These are phyloP conservation scores for Hericium alpestre DNA, from an alignment of 768 basidiomycete genomes.

Conservation along the genomic window DNA sequence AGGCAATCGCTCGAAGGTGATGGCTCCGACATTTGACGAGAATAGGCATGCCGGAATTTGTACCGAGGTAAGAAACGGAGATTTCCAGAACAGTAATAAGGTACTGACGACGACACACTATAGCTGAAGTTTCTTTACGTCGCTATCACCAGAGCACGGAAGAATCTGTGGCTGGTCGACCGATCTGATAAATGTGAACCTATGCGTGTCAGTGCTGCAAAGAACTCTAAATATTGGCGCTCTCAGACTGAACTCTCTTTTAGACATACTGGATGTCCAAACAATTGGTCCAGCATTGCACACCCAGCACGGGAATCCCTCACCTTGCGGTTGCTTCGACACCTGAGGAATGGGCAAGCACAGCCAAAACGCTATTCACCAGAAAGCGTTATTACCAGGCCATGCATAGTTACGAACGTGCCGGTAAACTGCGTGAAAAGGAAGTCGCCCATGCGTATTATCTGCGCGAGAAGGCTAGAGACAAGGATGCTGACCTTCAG, in stretches of 20 bases:
- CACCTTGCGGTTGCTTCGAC: slow-evolving; percentile 46
- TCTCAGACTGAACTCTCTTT: slow-evolving; percentile 3
- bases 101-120: slow-evolving; percentile 57
- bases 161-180: slow-evolving; percentile 66
- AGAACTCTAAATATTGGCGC: slow-evolving; percentile 29
- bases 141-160: slow-evolving; percentile 58
- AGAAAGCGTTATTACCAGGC: slow-evolving; percentile 42
- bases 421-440: slow-evolving; percentile 30
- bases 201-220: slow-evolving; percentile 27
- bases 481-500: slow-evolving; percentile 12
- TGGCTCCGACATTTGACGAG: slow-evolving; percentile 37
- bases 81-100: slow-evolving; percentile 37
- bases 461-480: slow-evolving; percentile 40
- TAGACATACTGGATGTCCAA: slow-evolving; percentile 35
- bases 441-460: slow-evolving; percentile 42
- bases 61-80: slow-evolving; percentile 3
- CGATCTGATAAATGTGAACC: slow-evolving; percentile 33
- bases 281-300: slow-evolving; percentile 36
- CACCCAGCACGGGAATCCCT: slow-evolving; percentile 38
- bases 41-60: slow-evolving; percentile 30
- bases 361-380: slow-evolving; percentile 29
- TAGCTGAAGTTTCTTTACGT: slow-evolving; percentile 64
- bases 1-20: slow-evolving; percentile 12
- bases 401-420: slow-evolving; percentile 42
- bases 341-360: slow-evolving; percentile 33